Evolutionary conservation across 2,329 filamentous ascomycete species (phyloP).

Genomic region (Diaporthe caulivora): DNA sequence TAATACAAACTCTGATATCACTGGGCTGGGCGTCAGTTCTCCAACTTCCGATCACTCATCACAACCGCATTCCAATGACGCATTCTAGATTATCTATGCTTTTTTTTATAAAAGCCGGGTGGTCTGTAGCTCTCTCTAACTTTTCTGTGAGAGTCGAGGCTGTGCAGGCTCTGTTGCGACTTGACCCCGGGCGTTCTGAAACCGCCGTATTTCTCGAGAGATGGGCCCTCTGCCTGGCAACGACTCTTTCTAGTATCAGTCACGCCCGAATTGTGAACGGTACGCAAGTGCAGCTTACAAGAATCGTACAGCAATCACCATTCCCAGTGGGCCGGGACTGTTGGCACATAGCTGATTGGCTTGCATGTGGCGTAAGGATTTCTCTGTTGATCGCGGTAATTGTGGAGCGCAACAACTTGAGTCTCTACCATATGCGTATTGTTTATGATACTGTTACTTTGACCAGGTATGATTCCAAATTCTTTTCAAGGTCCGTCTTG

Average conservation of each 20-base stretch:
- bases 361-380: not conserved
- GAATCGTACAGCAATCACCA: too few relatives aligned
- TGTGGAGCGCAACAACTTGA: not conserved
- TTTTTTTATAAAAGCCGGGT: not conserved
- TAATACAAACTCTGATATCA: not conserved
- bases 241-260: not conserved
- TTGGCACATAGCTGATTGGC: not conserved
- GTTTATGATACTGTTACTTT: not conserved
- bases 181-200: not conserved
- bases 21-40: not conserved
- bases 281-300: not conserved
- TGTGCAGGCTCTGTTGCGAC: not conserved
- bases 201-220: not conserved
- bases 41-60: not conserved
- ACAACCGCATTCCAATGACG: not conserved
- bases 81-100: not conserved
- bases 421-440: not conserved
- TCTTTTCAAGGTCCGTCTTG: too few relatives aligned
- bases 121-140: not conserved
- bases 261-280: not conserved
- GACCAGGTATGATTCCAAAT: not conserved
- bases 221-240: not conserved
- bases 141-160: not conserved
- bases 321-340: too few relatives aligned
- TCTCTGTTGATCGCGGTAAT: not conserved